phyloP scores from a whole-genome alignment of 768 basidiomycete genomes.

The Lentinula aciculospora region DNA sequence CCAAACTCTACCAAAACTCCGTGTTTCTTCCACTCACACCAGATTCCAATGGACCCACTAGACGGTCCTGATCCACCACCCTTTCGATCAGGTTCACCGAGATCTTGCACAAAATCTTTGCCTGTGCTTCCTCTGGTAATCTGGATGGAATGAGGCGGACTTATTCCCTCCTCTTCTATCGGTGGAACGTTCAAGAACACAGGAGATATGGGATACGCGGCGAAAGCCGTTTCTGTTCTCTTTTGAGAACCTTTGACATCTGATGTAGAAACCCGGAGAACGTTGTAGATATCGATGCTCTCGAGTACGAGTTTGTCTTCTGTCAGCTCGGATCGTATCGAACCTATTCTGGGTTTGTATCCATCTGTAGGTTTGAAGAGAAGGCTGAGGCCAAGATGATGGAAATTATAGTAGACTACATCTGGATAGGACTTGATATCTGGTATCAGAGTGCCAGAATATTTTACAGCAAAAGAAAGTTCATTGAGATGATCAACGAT shows the following conservation, averaged over 20 bases:
- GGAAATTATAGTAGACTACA: constrained; percentile 84
- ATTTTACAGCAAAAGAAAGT: constrained; percentile 23
- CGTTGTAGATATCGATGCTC: constrained; percentile 82
- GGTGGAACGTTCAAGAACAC: constrained; percentile 36
- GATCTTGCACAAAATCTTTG: constrained; percentile 62
- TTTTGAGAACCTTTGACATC: constrained; percentile 30
- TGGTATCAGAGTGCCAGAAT: constrained; percentile 28
- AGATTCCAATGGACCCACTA: constrained; percentile 82
- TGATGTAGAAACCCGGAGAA: constrained; percentile 24
- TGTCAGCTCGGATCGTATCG: constrained; percentile 39
- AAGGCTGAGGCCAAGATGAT: constrained; percentile 72
- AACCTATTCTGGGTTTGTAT: constrained; percentile 50
- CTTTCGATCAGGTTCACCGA: constrained; percentile 89
- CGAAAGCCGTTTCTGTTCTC: constrained; percentile 48
- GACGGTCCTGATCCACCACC: constrained; percentile 86
- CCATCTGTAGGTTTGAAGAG: constrained; percentile 64
- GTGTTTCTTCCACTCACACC: constrained; percentile 86
- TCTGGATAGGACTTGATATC: constrained; percentile 80
- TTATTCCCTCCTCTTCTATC: constrained; percentile 32
- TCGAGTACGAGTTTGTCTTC: constrained; percentile 54
- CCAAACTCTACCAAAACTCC: constrained; percentile 87
- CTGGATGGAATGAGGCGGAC: constrained; percentile 34
- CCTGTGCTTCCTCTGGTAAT: constrained; percentile 55
- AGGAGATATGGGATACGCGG: constrained; percentile 52
- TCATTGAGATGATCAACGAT: constrained; percentile 37